phyloP scores from a whole-genome alignment of 257 asterid genomes.

The Solanum stenotomum region DNA sequence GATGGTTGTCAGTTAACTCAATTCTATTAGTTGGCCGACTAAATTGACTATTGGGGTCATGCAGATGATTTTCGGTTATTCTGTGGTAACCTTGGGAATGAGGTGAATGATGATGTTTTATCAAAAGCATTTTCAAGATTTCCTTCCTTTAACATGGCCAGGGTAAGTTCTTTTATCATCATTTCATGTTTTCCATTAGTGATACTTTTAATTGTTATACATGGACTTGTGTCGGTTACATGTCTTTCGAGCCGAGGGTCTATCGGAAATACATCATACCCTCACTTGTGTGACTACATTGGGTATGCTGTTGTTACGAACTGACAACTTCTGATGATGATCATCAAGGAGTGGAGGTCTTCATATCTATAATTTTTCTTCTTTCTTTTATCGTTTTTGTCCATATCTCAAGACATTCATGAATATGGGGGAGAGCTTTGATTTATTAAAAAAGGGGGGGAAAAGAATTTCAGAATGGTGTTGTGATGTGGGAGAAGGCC shows the following conservation, averaged over 20 bases:
- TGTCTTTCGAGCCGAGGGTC: not conserved
- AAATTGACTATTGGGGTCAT: not conserved
- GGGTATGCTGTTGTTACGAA: not conserved
- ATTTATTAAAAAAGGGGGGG: not conserved
- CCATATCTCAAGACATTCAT: not conserved
- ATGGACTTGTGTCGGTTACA: conserved; percentile 33
- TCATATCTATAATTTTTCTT: not conserved
- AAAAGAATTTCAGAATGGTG: not conserved
- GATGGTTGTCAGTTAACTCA: not conserved
- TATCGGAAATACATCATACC: not conserved
- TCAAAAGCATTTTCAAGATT: conserved; percentile 80
- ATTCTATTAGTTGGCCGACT: not conserved
- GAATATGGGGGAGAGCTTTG: not conserved
- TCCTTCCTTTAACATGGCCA: conserved; percentile 86
- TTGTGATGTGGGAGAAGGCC: not conserved
- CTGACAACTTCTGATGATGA: conserved; percentile 28
- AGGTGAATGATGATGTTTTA: conserved; percentile 93
- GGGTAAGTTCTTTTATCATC: conserved; percentile 27
- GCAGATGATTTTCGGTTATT: conserved; percentile 87
- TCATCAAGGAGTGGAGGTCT: not conserved
- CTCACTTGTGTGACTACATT: not conserved
- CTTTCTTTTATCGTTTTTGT: not conserved
- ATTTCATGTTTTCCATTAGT: not conserved
- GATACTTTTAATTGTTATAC: conserved; percentile 12
- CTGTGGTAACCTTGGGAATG: conserved; percentile 97